Base-by-base conservation (phyloP, 2,329 filamentous ascomycete species). In the Scytalidium lignicola region DNA sequence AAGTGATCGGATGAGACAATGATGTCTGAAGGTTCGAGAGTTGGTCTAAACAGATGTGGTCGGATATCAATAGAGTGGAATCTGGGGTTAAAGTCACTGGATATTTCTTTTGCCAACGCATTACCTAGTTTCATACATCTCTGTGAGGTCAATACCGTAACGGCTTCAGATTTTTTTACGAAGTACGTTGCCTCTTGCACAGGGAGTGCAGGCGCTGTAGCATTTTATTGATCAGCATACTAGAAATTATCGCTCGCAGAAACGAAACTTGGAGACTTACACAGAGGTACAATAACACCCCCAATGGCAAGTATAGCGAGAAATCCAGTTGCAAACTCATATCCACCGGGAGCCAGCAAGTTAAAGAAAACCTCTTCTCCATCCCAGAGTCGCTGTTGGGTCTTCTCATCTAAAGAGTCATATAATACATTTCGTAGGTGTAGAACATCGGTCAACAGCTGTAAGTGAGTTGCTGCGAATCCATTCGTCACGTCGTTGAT, bases 291-390 rank as follows among this genome's bases (percentile, higher is more conserved):
- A 1, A 69, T 67, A 13, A 71, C 73, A 3, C 69, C 74, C 17
- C 72, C 72, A 2, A 73, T 52, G 8, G 73, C 72, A 28, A 74
- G 61, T n/a, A 73, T 64, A 3, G 72, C 68, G 22, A 75, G 62
- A 53, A 74, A 70, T 3, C 68, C 72, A n/a, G 75, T 70, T 3
- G 69, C 65, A 54, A 70, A 76, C 48, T 74, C 72, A 55, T 75
- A 75, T 4, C 73, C 68, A 6, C 71, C 70, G 2, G 70, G 63
- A 10, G 70, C 72, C 26, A 76, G 60, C 3, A 75, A 62, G 21
- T 68, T 69, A 43, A 75, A 67, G 53, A 70, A 74, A 13, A 72
- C 66, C 46, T 70, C 70, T 42, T 67, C 60, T 48, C 65, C 58
- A 10, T 55, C 58, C 4, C 63, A 54, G 22, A 70, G 55, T 17